phyloP scores from a whole-genome alignment of 2,329 filamentous ascomycete species.

The Trichophyton simii region DNA sequence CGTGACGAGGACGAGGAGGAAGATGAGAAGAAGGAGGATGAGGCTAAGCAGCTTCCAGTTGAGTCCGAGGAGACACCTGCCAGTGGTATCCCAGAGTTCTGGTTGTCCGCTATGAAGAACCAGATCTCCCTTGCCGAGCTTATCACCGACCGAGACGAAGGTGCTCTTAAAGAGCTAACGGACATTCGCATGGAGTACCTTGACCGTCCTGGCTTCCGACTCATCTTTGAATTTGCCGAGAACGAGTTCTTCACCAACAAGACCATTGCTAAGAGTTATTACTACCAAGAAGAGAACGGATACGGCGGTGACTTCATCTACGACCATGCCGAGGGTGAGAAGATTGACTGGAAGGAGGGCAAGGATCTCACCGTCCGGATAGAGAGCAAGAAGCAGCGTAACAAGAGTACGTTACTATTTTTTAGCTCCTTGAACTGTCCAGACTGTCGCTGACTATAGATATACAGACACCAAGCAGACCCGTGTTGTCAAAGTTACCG shows the following conservation, averaged over 20 bases:
- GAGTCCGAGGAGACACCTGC: constrained; percentile 37
- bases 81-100: constrained; percentile 93
- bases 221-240: constrained; percentile 92
- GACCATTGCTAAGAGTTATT: constrained; percentile 94
- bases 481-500: constrained; percentile 96
- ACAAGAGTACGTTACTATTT: constrained; percentile 69
- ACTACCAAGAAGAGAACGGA: constrained; percentile 95
- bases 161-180: constrained; percentile 73
- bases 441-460: background rate
- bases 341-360: constrained; percentile 90
- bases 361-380: constrained; percentile 89
- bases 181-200: constrained; percentile 99
- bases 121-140: constrained; percentile 93
- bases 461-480: constrained; percentile 90
- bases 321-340: constrained; percentile 94
- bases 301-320: constrained; percentile 99
- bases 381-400: constrained; percentile 99
- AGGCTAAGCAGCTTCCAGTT: constrained; percentile 35
- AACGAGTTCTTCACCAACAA: constrained; percentile 99
- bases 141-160: constrained; percentile 96
- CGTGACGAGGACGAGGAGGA: constrained; percentile 55
- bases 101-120: constrained; percentile 99
- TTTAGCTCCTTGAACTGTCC: background rate
- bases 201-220: constrained; percentile 91
- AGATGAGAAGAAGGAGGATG: constrained; percentile 44